Base-by-base conservation (phyloP, 768 basidiomycete species). In the Mycena alexandri region DNA sequence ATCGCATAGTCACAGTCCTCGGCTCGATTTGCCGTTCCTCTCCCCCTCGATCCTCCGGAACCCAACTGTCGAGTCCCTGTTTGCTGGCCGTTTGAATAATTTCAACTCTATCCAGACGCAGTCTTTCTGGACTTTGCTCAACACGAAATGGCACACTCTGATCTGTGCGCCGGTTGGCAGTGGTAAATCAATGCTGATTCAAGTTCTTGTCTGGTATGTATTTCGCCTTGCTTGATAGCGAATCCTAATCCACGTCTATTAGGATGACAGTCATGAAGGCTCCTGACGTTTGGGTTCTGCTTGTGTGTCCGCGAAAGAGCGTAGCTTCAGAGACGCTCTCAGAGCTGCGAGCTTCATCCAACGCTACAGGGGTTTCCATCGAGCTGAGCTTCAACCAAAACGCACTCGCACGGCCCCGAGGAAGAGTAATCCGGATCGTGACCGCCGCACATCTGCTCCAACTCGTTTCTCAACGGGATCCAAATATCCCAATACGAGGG, bases 51-150 rank as follows among this genome's bases (percentile, higher is more conserved):
- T 83, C 8, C 74, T 93, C 16, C 82, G 82, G 51, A 79, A 88
- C 65, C 77, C 81, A 0, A 64, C 75, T 2, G 75, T 93, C 5
- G 81, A 84, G 71, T 77, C 81, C 21, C 65, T 84, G 2, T 85
- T 91, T 69, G 76, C 83, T 16, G 74, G 78, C 3, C 83, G 79
- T 48, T 68, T 91, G 29, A 81, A 79, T 24, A 83, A 85, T 34
- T 84, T 99, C 75, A 98, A 95, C 73, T 87, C 90, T 1, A 89
- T 98, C 2, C 98, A 99, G 75, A 94, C 93, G 0, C 97, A 99
- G 69, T 82, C 87, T 9, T 93, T 93, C 76, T 99, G 97, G 94
- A 88, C 89, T 44, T 72, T 93, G 17, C 79, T 90, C 57, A 87
- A 90, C 73, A 91, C 93, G 4, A 81, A 83, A 44, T 76, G 81